Evolutionary conservation across 2,329 filamentous ascomycete genomes (phyloP).

Genomic region (Ceratocystis papillata): DNA sequence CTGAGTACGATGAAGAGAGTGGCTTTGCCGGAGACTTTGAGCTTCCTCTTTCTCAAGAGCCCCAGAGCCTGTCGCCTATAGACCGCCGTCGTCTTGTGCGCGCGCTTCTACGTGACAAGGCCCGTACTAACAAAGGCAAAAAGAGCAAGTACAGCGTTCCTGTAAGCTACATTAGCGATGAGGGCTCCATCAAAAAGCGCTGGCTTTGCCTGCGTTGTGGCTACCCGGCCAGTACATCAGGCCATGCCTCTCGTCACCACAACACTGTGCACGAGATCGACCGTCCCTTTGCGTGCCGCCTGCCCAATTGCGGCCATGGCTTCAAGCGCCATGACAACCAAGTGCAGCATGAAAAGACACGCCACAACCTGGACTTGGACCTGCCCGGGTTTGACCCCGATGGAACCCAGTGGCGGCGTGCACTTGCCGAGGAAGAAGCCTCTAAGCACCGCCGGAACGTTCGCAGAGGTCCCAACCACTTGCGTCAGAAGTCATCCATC

Average conservation of each 20-base stretch:
- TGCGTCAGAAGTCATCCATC: slow-evolving; percentile 2
- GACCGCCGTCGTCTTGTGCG: slow-evolving; percentile 8
- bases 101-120: background rate
- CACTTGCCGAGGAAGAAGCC: slow-evolving; percentile 6
- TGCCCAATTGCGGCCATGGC: slow-evolving; percentile 11
- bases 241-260: slow-evolving; percentile 17
- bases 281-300: slow-evolving; percentile 6
- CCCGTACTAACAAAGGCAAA: slow-evolving; percentile 13
- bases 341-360: slow-evolving; percentile 17
- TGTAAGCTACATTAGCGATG: background rate
- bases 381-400: slow-evolving; percentile 2
- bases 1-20: background rate
- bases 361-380: slow-evolving; percentile 13
- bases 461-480: background rate
- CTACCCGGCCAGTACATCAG: slow-evolving; percentile 9
- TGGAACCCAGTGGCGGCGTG: background rate
- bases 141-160: slow-evolving; percentile 16
- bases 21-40: background rate
- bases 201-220: slow-evolving; percentile 16
- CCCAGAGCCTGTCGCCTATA: background rate
- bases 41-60: slow-evolving; percentile 6
- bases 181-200: slow-evolving; percentile 5
- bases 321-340: slow-evolving; percentile 19
- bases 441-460: slow-evolving; percentile 1
- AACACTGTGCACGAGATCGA: slow-evolving; percentile 10